phyloP scores from a whole-genome alignment of 495 filamentous ascomycete species.

The Podospora appendiculata region DNA sequence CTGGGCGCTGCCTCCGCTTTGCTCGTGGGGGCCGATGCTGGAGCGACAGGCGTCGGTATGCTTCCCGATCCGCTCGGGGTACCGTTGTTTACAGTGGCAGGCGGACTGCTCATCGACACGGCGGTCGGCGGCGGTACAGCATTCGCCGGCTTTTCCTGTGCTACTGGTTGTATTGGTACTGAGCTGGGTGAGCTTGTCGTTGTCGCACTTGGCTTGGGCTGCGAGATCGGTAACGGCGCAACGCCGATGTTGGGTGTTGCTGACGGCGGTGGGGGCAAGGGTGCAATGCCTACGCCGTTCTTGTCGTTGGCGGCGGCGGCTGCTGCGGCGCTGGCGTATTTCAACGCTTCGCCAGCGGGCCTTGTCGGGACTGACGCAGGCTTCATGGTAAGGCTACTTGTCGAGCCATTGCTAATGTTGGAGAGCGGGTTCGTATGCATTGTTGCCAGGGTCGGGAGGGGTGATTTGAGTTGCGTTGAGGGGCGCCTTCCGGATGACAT shows the following conservation, averaged over 20 bases:
- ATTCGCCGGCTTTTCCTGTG: constrained; percentile 27
- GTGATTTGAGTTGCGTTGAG: constrained; percentile 88
- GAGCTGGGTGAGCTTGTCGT: constrained; percentile 37
- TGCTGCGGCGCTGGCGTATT: constrained; percentile 93
- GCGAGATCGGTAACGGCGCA: constrained; percentile 40
- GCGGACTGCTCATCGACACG: not conserved
- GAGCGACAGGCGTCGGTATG: constrained; percentile 8
- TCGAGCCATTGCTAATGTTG: constrained; percentile 52
- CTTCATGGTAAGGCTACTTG: constrained; percentile 60
- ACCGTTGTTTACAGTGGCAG: no score
- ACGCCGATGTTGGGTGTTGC: constrained; percentile 29
- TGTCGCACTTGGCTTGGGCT: constrained; percentile 32
- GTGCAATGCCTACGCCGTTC: constrained; percentile 90
- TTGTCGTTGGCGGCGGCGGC: constrained; percentile 92
- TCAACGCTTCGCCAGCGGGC: constrained; percentile 80
- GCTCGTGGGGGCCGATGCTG: constrained; percentile 5
- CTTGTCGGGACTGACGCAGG: constrained; percentile 81
- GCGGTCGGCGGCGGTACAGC: constrained; percentile 10
- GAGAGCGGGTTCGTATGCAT: constrained; percentile 59
- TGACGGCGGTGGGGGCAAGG: constrained; percentile 78
- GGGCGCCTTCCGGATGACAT: constrained; percentile 59
- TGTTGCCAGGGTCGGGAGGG: constrained; percentile 82
- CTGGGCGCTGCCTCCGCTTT: constrained; percentile 11
- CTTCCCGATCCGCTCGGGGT: not conserved
- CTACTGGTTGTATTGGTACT: constrained; percentile 30